Evolutionary conservation across 257 asterid species (phyloP).

Genomic region (Verbena officinalis): DNA sequence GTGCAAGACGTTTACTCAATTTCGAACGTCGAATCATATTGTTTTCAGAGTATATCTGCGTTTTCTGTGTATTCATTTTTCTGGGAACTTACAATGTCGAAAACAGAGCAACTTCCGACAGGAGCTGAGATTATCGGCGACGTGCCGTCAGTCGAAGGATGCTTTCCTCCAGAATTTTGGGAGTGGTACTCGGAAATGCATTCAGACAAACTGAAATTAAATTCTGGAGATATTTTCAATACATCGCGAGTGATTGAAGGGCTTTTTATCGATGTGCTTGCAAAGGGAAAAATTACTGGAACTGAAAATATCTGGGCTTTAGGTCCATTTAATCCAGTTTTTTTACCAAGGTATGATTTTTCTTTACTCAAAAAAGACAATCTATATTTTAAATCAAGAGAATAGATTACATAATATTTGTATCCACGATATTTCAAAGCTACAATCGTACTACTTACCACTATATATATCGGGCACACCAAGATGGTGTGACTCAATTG

Average conservation of each 20-base stretch:
- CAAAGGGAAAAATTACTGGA: constrained; percentile 2
- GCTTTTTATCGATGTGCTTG: constrained; percentile 39
- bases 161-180: constrained; percentile 26
- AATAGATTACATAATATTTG: too few species aligned
- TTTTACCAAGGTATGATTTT: too few species aligned
- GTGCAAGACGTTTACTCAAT: constrained; percentile 50
- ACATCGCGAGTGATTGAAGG: constrained; percentile 46
- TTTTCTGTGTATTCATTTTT: constrained; percentile 28
- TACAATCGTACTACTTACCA: too few species aligned
- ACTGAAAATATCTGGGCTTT: constrained; percentile 32
- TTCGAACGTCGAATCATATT: constrained; percentile 43
- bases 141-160: constrained; percentile 29
- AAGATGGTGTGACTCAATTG: too few species aligned
- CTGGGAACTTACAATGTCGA: constrained; percentile 39
- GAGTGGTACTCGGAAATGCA: constrained; percentile 15
- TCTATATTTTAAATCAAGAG: too few species aligned
- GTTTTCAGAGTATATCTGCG: constrained; percentile 49
- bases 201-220: not conserved
- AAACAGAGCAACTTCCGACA: constrained; percentile 30
- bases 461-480: too few species aligned
- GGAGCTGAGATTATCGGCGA: not conserved
- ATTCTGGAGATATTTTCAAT: constrained; percentile 41
- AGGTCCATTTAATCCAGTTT: constrained; percentile 43
- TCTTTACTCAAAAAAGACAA: too few species aligned
- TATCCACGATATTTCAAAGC: too few species aligned